Percentiles rank a stretch among this genome's conserved stretches.
These are phyloP conservation scores for Clarireedia hainanense DNA, from an alignment of 2,329 filamentous ascomycete species.

Conservation along the genomic window DNA sequence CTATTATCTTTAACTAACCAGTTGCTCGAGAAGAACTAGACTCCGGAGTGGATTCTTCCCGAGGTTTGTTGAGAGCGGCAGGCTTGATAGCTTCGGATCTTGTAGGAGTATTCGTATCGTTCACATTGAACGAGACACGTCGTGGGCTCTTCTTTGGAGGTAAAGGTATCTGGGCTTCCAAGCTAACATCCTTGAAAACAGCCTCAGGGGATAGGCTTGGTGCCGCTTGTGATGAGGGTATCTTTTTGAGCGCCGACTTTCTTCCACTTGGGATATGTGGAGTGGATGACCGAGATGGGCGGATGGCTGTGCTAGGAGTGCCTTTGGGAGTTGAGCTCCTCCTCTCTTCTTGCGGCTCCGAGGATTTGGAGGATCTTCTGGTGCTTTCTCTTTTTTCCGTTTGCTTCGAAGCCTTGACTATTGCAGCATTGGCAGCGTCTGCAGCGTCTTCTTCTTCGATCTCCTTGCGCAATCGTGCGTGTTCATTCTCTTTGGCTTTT, in stretches of 20 bases:
- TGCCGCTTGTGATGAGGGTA: slow-evolving; percentile 15
- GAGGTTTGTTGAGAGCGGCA: not conserved
- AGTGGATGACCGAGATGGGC: slow-evolving; percentile 19
- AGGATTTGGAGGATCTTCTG: not conserved
- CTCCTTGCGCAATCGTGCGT: slow-evolving; percentile 9
- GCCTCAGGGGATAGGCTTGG: slow-evolving; percentile 18
- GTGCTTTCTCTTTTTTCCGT: not conserved
- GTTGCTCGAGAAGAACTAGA: not conserved
- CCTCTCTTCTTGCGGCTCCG: not conserved
- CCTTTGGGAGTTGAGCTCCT: slow-evolving; percentile 9
- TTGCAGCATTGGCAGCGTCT: slow-evolving; percentile 2
- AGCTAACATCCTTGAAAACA: slow-evolving; percentile 12
- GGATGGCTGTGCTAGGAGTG: slow-evolving; percentile 11
- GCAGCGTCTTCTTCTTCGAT: slow-evolving; percentile 7
- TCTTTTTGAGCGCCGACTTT: slow-evolving; percentile 20
- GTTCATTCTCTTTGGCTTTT: slow-evolving; percentile 9
- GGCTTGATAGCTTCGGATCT: not conserved
- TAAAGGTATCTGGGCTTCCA: slow-evolving; percentile 21
- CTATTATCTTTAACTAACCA: not conserved
- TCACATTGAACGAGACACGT: slow-evolving; percentile 17
- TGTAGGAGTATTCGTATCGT: slow-evolving; percentile 8
- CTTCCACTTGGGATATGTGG: slow-evolving; percentile 21
- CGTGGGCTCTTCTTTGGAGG: slow-evolving; percentile 9
- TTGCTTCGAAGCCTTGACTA: not conserved
- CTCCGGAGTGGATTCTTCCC: not conserved